Conservation (phyloP, 163 green algal genomes). For the Trebouxia gelatinosa region DNA sequence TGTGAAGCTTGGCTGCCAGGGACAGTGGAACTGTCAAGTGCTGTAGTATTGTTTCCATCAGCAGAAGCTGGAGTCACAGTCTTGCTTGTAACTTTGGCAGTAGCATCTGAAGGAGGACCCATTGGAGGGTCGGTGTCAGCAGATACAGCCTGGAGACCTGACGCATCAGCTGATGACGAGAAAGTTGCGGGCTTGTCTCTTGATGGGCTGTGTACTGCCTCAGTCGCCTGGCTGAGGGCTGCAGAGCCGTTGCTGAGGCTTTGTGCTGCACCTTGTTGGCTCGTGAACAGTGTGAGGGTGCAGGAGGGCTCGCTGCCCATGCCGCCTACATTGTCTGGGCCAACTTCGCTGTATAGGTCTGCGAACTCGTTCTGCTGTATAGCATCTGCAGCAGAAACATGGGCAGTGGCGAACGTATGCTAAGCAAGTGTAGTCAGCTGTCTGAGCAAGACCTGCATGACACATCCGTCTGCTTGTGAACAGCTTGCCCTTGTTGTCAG, state of each 20-base stretch:
- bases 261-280: not conserved
- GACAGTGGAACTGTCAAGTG: not conserved
- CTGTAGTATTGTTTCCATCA: not conserved
- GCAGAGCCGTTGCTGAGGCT: not conserved
- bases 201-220: not conserved
- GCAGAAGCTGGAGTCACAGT: no score
- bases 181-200: not conserved
- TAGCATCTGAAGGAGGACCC: not conserved
- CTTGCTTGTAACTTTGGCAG: no score
- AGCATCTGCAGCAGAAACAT: constrained; percentile 15
- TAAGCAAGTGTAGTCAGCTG: not conserved
- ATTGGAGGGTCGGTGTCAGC: no score
- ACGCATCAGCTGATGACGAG: not conserved
- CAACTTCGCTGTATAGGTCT: constrained; percentile 40
- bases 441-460: not conserved
- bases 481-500: constrained; percentile 79
- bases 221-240: not conserved
- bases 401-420: not conserved
- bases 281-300: not conserved
- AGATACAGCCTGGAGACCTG: no score
- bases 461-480: not conserved
- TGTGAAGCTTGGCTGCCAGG: not conserved
- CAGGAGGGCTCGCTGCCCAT: constrained; percentile 31
- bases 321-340: constrained; percentile 38
- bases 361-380: constrained; percentile 35